Conservation (phyloP, 1,284 basidiomycete species). For the Cryptococcus neoformans region DNA sequence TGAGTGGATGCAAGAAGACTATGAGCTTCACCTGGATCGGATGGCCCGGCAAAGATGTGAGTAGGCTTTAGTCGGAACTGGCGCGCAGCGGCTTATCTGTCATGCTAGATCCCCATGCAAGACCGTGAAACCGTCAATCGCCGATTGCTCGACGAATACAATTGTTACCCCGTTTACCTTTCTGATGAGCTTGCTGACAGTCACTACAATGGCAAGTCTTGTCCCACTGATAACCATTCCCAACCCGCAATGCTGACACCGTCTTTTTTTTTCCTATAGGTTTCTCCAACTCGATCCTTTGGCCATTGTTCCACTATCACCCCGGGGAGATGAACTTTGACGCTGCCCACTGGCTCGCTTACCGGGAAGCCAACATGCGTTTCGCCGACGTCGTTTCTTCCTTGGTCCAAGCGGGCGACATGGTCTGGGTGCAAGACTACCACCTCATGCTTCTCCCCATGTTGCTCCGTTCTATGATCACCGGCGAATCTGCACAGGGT, state of each 20-base stretch:
- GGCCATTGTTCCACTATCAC: conserved; percentile 99
- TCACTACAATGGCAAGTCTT: conserved; percentile 78
- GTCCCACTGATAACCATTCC: neutral
- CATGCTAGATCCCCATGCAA: conserved; percentile 73
- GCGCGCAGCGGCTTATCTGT: neutral
- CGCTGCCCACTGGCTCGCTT: conserved; percentile 96
- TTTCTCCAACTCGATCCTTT: conserved; percentile 98
- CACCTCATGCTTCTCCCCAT: conserved; percentile 97
- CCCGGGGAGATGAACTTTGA: conserved; percentile 99
- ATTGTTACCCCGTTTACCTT: conserved; percentile 96
- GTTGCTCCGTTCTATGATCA: conserved; percentile 83
- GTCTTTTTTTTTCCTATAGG: conserved; percentile 19
- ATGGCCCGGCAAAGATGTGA: conserved; percentile 58
- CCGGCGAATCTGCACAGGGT: conserved; percentile 62
- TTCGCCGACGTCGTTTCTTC: conserved; percentile 86
- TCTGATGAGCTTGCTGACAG: conserved; percentile 95
- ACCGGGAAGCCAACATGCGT: conserved; percentile 91
- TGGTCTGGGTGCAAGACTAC: conserved; percentile 99
- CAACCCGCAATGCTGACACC: neutral
- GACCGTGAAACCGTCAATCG: conserved; percentile 82
- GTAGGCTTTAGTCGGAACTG: conserved; percentile 10
- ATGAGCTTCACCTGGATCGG: conserved; percentile 96
- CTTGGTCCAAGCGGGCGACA: conserved; percentile 76
- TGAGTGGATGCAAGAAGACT: conserved; percentile 93
- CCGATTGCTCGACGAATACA: conserved; percentile 88